These are phyloP conservation scores for Blastobotrys muscicola DNA, from an alignment of 805 yeast genomes.

Conservation along the genomic window DNA sequence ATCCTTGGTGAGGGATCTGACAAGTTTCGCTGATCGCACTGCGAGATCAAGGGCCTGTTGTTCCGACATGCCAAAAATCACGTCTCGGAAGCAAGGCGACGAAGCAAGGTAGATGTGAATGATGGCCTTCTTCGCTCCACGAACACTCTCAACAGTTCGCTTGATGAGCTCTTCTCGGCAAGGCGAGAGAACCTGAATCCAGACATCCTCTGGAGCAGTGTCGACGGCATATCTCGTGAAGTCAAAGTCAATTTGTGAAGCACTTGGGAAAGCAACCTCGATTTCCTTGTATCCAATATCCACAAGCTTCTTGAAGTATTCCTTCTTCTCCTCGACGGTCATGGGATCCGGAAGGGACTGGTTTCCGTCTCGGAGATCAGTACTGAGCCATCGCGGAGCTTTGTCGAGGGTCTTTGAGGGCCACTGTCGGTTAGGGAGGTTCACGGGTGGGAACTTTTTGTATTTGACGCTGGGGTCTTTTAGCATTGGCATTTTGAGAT, in stretches of 20 bases:
- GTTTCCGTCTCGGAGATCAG: slow-evolving; percentile 78
- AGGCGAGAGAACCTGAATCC: slow-evolving; percentile 67
- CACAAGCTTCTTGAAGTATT: slow-evolving; percentile 56
- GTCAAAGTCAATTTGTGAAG: slow-evolving; percentile 72
- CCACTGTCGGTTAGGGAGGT: slow-evolving; percentile 61
- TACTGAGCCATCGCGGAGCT: slow-evolving; percentile 76
- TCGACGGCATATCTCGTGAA: slow-evolving; percentile 69
- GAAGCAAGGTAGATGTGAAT: slow-evolving; percentile 71
- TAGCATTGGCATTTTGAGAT: slow-evolving; percentile 23
- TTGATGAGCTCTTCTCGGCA: slow-evolving; percentile 65
- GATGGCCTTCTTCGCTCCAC: slow-evolving; percentile 68
- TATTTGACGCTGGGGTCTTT: slow-evolving; percentile 58
- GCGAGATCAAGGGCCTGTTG: slow-evolving; percentile 54
- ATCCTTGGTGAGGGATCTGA: slow-evolving; percentile 61
- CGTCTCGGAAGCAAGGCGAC: slow-evolving; percentile 61
- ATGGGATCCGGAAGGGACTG: slow-evolving; percentile 82
- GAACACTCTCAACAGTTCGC: slow-evolving; percentile 61
- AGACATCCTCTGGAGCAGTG: slow-evolving; percentile 65
- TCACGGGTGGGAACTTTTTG: slow-evolving; percentile 42
- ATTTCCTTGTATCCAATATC: slow-evolving; percentile 75
- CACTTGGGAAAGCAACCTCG: slow-evolving; percentile 76
- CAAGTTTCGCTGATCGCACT: slow-evolving; percentile 51
- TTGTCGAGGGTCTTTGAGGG: slow-evolving; percentile 47
- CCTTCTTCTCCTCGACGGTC: slow-evolving; percentile 70
- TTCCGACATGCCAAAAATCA: slow-evolving; percentile 53